Evolutionary conservation across 805 yeast genomes (phyloP), one percentile per base, ranked within the genome.

Genomic region (Metschnikowia dekortorum): DNA sequence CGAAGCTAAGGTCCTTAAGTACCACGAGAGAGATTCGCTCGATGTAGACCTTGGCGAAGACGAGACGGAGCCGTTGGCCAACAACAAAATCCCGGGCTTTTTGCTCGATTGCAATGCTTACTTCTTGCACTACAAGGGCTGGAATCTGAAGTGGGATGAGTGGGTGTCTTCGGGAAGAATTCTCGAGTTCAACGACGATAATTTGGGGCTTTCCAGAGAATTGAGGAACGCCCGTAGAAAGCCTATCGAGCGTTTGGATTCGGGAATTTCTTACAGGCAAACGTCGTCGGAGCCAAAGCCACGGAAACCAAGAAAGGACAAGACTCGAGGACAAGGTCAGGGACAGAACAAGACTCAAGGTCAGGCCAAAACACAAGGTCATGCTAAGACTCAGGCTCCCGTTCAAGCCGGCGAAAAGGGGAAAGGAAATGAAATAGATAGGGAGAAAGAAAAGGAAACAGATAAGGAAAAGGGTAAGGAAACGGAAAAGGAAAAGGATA

Each of bases 131-230:
- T 92, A 92, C 67, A 86, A 85, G 58, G 98, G 99, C 2, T 92
- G 99, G 99, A 92, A 91, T 61, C 68, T 84, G 14, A 83, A 90
- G 51, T 92, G 97, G 96, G 98, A 92, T 64, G 99, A 92, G 66
- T 92, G 99, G 99, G 92, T 92, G 1, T 78, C 80, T 1, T 66
- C 68, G 7, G 83, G 81, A 37, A 70, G 98, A 34, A 78, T 92
- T 6, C 71, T 88, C 61, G 85, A 82, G 54, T 75, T 74, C 61
- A 86, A 78, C 45, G 84, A 81, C 31, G 96, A 85, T 55, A 89
- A 87, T 60, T 58, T 85, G 47, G 70, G 76, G 44, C 68, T 81
- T 18, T 56, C 60, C 1, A 42, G 61, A 38, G 61, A 56, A 38
- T 58, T 57, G 29, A 53, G 61, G 32, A 52, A 57, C 39, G 61